These are phyloP conservation scores for Ceratocystis ficicola DNA, from an alignment of 2,329 filamentous ascomycete genomes.

Conservation along the genomic window DNA sequence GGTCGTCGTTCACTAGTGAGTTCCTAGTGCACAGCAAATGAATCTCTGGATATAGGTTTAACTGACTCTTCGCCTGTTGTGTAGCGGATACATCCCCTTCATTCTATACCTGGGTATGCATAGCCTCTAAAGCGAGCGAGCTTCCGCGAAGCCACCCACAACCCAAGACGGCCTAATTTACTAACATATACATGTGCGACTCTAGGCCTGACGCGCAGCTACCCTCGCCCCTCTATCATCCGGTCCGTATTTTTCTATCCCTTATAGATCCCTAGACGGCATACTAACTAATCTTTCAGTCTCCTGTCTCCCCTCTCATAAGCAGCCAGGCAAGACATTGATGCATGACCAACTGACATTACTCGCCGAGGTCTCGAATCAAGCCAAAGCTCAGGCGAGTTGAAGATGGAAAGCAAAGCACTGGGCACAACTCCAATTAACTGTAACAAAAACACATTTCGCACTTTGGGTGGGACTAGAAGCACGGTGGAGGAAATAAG, in stretches of 20 bases:
- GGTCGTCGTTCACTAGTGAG: conserved; percentile 91
- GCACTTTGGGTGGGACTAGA: background rate
- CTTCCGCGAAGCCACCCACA: conserved; percentile 4
- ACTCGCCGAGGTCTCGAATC: background rate
- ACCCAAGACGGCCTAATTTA: conserved; percentile 5
- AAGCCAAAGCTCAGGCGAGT: background rate
- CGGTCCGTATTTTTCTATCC: conserved; percentile 33
- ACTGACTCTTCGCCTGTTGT: background rate
- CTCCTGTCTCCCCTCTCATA: conserved; percentile 55
- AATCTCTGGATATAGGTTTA: background rate
- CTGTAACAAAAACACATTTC: background rate
- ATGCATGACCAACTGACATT: background rate
- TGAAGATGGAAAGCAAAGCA: background rate
- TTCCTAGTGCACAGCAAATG: conserved; percentile 16
- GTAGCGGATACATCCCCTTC: conserved; percentile 85
- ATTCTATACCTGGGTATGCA: conserved; percentile 84
- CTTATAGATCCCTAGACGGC: background rate
- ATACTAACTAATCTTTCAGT: conserved; percentile 29
- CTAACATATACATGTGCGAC: conserved; percentile 25
- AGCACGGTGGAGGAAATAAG: background rate
- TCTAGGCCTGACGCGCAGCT: conserved; percentile 82
- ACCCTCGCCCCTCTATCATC: conserved; percentile 66
- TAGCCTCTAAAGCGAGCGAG: conserved; percentile 24
- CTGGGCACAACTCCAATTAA: background rate
- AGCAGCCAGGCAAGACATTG: conserved; percentile 17